Evolutionary conservation across 176 grass and related monocot genomes (phyloP).

Genomic region (Bromus sterilis): DNA sequence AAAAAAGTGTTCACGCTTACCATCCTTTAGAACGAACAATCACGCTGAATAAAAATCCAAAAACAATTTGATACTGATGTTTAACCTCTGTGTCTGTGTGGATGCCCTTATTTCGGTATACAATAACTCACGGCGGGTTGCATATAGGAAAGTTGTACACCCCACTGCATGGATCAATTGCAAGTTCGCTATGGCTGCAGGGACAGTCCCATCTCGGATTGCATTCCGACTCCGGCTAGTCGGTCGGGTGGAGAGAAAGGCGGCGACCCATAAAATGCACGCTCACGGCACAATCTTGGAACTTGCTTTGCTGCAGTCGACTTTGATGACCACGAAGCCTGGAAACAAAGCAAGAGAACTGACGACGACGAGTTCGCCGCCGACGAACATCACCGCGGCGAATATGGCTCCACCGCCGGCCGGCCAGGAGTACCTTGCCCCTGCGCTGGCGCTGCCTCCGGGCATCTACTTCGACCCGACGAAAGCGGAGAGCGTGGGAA

Average conservation of each 20-base stretch:
- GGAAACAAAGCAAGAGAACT: not conserved
- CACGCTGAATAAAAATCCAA: too few relatives aligned
- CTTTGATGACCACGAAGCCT: not conserved
- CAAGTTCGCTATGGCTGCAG: too few relatives aligned
- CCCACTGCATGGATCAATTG: too few relatives aligned
- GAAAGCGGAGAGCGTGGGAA: not conserved
- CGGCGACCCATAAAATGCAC: not conserved
- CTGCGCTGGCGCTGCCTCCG: not conserved
- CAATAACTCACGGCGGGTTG: too few relatives aligned
- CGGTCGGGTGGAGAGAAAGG: not conserved
- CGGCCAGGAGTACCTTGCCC: not conserved
- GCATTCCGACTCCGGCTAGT: not conserved
- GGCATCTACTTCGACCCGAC: constrained; percentile 22
- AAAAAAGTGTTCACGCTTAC: too few relatives aligned
- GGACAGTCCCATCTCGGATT: too few relatives aligned
- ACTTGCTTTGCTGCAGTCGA: not conserved
- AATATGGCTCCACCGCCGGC: not conserved
- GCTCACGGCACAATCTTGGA: not conserved
- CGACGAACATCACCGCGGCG: not conserved
- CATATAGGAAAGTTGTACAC: too few relatives aligned
- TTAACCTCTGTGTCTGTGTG: too few relatives aligned
- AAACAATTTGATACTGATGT: too few relatives aligned
- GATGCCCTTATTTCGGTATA: too few relatives aligned
- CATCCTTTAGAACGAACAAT: too few relatives aligned
- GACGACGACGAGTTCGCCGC: not conserved